Conservation (phyloP, 2,329 filamentous ascomycete genomes). For the Ceratocystis variospora region DNA sequence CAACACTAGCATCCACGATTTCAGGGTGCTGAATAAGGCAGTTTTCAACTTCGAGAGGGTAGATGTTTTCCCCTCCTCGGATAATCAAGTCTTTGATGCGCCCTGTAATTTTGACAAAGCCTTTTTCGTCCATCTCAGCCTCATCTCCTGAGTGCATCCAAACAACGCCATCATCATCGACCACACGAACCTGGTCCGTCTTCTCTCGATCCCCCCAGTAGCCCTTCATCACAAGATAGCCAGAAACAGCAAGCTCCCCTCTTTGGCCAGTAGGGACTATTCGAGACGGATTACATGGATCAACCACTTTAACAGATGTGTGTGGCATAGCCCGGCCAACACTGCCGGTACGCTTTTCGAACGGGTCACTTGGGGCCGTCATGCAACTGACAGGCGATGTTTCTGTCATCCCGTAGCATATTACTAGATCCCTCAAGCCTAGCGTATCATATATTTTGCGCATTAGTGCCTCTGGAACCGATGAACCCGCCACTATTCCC, state of each 20-base stretch:
- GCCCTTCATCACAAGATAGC: constrained; percentile 81
- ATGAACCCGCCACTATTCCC: constrained; percentile 81
- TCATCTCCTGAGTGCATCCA: constrained; percentile 96
- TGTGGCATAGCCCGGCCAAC: constrained; percentile 79
- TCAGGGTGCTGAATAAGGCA: constrained; percentile 60
- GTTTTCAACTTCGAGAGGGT: constrained; percentile 85
- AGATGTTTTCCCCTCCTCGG: constrained; percentile 87
- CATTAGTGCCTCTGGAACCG: constrained; percentile 76
- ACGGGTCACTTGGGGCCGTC: constrained; percentile 64
- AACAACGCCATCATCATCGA: constrained; percentile 34
- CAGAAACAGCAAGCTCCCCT: constrained; percentile 71
- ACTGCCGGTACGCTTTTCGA: constrained; percentile 56
- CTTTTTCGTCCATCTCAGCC: constrained; percentile 66
- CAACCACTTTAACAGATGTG: constrained; percentile 62
- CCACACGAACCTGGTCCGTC: constrained; percentile 51
- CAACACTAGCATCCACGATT: constrained; percentile 65
- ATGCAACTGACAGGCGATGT: constrained; percentile 67
- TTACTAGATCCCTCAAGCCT: constrained; percentile 70
- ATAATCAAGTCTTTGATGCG: constrained; percentile 95
- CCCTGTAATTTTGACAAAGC: constrained; percentile 79
- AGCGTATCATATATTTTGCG: constrained; percentile 55
- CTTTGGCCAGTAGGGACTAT: constrained; percentile 50
- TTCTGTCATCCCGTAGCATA: constrained; percentile 96
- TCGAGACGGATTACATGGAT: constrained; percentile 43
- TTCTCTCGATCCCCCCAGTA: constrained; percentile 65